phyloP scores from a whole-genome alignment of 768 basidiomycete genomes.

The Tricholoma terreum region DNA sequence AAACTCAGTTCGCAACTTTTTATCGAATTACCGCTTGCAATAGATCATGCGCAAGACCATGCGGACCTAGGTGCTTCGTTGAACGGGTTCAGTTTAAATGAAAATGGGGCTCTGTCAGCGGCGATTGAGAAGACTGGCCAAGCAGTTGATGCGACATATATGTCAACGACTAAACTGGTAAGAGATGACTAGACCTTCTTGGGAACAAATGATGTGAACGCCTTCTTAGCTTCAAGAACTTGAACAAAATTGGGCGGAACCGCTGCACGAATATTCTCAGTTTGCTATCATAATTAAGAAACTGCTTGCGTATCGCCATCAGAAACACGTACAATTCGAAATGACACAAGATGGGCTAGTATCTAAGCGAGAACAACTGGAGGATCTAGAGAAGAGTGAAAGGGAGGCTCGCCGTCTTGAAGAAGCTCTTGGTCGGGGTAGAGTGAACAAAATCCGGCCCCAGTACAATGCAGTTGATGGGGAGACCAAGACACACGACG shows the following conservation, averaged over 20 bases:
- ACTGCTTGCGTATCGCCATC: constrained; percentile 90
- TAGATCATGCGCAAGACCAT: constrained; percentile 83
- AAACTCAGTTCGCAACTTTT: constrained; percentile 5
- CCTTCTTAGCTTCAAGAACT: constrained; percentile 78
- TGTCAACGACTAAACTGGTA: constrained; percentile 88
- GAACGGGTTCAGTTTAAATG: constrained; percentile 92
- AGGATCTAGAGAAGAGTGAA: constrained; percentile 91
- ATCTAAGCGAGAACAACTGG: constrained; percentile 76
- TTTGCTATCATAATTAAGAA: constrained; percentile 95
- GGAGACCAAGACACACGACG: constrained; percentile 12
- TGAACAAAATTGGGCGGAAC: constrained; percentile 94
- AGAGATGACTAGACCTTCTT: constrained; percentile 21
- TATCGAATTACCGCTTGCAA: constrained; percentile 1
- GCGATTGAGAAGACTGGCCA: constrained; percentile 97
- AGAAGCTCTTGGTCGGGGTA: constrained; percentile 73
- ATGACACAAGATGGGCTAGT: constrained; percentile 93
- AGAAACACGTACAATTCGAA: constrained; percentile 97
- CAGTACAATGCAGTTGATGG: constrained; percentile 26
- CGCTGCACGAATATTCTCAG: constrained; percentile 92
- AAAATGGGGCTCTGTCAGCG: constrained; percentile 65
- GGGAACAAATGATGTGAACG: neutral
- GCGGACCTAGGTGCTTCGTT: constrained; percentile 88
- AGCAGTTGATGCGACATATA: constrained; percentile 90
- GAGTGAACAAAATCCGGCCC: constrained; percentile 24
- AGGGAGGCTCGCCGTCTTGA: constrained; percentile 86